Conservation (phyloP, 2,329 filamentous ascomycete genomes). For the Metarhizium humberi region DNA sequence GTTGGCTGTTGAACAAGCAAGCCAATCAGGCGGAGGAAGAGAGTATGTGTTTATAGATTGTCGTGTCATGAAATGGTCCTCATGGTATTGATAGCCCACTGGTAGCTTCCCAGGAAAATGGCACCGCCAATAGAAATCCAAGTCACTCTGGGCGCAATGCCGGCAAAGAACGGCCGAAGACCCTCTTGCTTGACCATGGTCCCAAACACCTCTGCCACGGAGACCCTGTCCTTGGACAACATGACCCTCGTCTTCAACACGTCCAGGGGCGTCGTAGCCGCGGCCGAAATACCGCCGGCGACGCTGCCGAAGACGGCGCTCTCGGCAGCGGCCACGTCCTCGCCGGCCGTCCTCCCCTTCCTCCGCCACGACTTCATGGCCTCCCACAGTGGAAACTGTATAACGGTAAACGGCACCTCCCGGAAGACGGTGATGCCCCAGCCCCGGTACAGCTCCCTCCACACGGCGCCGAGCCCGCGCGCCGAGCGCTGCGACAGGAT, state of each 20-base stretch:
- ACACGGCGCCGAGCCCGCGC: conserved; percentile 48
- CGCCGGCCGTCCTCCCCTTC: conserved; percentile 11
- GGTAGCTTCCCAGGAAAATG: conserved; percentile 89
- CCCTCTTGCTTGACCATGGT: conserved; percentile 58
- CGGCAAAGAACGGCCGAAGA: conserved; percentile 61
- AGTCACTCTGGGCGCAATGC: conserved; percentile 71
- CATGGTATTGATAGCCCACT: conserved; percentile 74
- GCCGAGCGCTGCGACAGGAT: conserved; percentile 48
- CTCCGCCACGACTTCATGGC: conserved; percentile 64
- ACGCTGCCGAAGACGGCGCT: conserved; percentile 78
- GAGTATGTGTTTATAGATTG: not conserved
- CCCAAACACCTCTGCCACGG: conserved; percentile 48
- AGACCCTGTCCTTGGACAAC: conserved; percentile 64
- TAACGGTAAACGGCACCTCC: conserved; percentile 93
- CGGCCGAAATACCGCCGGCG: conserved; percentile 78
- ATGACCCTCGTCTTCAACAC: conserved; percentile 96
- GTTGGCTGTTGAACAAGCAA: conserved; percentile 3
- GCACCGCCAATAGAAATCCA: conserved; percentile 95
- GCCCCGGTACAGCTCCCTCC: conserved; percentile 81
- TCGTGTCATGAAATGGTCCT: conserved; percentile 13
- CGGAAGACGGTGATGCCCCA: conserved; percentile 89
- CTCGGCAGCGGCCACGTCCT: conserved; percentile 59
- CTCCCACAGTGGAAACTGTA: conserved; percentile 98
- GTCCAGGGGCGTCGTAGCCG: conserved; percentile 83
- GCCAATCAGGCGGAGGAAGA: not conserved